Percentiles rank a stretch among this genome's conserved stretches.
These are phyloP conservation scores for Capronia americana DNA, from an alignment of 2,329 filamentous ascomycete species.

Conservation along the genomic window DNA sequence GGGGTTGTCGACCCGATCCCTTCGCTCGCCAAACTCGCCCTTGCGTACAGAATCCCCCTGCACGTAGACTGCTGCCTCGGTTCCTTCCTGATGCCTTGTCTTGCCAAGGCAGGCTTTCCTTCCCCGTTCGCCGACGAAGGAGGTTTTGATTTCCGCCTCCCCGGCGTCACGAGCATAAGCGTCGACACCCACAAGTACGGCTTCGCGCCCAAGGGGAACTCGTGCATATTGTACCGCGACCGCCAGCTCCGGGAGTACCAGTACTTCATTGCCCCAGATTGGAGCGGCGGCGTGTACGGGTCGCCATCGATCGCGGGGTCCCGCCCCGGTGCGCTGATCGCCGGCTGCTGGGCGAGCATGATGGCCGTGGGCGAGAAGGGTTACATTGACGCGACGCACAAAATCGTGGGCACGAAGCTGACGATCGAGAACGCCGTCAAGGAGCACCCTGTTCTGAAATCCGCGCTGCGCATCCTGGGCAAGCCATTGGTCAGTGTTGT, in stretches of 20 bases:
- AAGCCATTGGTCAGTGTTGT: conserved; percentile 88
- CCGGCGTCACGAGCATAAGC: conserved; percentile 92
- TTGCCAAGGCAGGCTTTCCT: conserved; percentile 86
- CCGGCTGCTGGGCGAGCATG: conserved; percentile 91
- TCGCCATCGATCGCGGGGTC: conserved; percentile 91
- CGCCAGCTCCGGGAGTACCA: conserved; percentile 81
- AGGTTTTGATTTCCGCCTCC: conserved; percentile 90
- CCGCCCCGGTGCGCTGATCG: conserved; percentile 90
- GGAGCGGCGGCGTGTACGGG: conserved; percentile 95
- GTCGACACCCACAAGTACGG: conserved; percentile 99
- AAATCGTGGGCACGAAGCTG: conserved; percentile 87
- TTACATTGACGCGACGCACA: conserved; percentile 83
- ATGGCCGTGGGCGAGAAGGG: conserved; percentile 87
- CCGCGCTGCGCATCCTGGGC: conserved; percentile 80
- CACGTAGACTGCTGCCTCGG: conserved; percentile 98
- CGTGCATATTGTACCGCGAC: conserved; percentile 86
- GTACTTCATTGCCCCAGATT: conserved; percentile 95
- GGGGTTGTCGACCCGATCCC: conserved; percentile 97
- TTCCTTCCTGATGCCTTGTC: conserved; percentile 90
- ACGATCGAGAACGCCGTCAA: conserved; percentile 78
- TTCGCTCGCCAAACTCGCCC: conserved; percentile 79
- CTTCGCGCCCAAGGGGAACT: conserved; percentile 97
- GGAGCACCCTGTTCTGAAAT: conserved; percentile 69
- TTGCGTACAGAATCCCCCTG: conserved; percentile 79
- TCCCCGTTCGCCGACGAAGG: conserved; percentile 68